Evolutionary conservation across 2,329 filamentous ascomycete species (phyloP).

Genomic region (Phyllosticta citrichinensis): DNA sequence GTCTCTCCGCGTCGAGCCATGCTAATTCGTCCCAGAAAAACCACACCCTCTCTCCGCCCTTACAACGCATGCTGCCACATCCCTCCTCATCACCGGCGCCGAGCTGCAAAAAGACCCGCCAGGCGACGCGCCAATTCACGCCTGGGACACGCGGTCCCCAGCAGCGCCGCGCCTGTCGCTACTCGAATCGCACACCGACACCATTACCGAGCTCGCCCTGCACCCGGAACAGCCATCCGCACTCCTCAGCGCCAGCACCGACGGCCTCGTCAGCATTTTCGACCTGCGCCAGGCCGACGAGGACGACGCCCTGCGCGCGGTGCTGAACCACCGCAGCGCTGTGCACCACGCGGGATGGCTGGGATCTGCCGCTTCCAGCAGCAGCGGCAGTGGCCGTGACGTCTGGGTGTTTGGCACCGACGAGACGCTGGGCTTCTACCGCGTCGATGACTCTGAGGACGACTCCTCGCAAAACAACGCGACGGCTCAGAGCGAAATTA

Average conservation of each 20-base stretch:
- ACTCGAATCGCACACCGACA: conserved; percentile 44
- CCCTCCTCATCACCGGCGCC: conserved; percentile 60
- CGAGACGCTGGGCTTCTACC: conserved; percentile 66
- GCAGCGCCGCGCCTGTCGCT: conserved; percentile 28
- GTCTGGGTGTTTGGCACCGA: conserved; percentile 69
- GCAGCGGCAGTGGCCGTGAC: background rate
- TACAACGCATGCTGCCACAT: conserved; percentile 46
- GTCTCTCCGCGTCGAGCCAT: background rate
- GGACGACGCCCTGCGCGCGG: conserved; percentile 67
- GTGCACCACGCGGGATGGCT: conserved; percentile 61
- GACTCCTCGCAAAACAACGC: conserved; percentile 33
- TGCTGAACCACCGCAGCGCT: conserved; percentile 66
- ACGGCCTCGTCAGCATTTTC: conserved; percentile 69
- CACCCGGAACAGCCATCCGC: conserved; percentile 51
- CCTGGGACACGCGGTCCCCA: conserved; percentile 31
- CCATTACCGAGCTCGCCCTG: conserved; percentile 50
- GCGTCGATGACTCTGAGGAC: conserved; percentile 53
- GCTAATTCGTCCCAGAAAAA: conserved; percentile 28
- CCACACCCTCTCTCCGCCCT: conserved; percentile 53
- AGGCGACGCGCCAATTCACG: conserved; percentile 26
- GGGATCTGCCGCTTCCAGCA: conserved; percentile 37
- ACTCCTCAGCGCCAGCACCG: conserved; percentile 67
- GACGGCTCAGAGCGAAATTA: conserved; percentile 22
- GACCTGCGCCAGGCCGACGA: conserved; percentile 55
- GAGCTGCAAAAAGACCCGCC: conserved; percentile 51